Conservation (phyloP, 192 early-diverging fungal species). For the Podila clonocystis region DNA sequence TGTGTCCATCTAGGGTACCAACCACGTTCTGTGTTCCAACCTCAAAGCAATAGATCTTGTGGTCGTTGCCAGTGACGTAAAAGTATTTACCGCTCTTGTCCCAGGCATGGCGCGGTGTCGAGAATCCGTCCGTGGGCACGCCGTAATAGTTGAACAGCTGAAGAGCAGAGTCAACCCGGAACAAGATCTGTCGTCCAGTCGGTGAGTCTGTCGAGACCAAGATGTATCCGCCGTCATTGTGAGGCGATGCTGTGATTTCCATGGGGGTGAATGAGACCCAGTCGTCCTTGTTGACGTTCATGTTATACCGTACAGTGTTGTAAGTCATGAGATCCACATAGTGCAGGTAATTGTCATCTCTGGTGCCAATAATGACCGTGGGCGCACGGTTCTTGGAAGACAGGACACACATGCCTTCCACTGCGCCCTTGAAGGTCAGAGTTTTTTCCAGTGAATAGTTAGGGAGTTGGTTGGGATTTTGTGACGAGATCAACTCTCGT, state of each 20-base stretch:
- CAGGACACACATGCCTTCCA: slow-evolving; percentile 75
- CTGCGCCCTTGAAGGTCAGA: slow-evolving; percentile 62
- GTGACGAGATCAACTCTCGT: not conserved
- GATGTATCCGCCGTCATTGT: slow-evolving; percentile 61
- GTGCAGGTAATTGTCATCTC: slow-evolving; percentile 80
- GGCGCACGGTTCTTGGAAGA: slow-evolving; percentile 20
- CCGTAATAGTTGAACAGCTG: slow-evolving; percentile 75
- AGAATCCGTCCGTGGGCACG: slow-evolving; percentile 67
- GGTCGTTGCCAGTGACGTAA: slow-evolving; percentile 71
- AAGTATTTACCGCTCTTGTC: slow-evolving; percentile 67
- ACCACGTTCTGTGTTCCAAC: slow-evolving; percentile 59
- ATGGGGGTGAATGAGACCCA: slow-evolving; percentile 88
- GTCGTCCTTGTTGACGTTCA: slow-evolving; percentile 83
- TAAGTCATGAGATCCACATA: slow-evolving; percentile 64
- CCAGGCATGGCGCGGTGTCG: slow-evolving; percentile 73
- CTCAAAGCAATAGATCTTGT: slow-evolving; percentile 62
- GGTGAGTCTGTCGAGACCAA: slow-evolving; percentile 74
- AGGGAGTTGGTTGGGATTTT: slow-evolving; percentile 1
- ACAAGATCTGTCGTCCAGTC: slow-evolving; percentile 73
- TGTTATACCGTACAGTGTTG: slow-evolving; percentile 60
- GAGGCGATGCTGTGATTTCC: slow-evolving; percentile 67
- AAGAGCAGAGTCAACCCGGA: slow-evolving; percentile 53
- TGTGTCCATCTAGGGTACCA: slow-evolving; percentile 64
- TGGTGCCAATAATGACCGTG: slow-evolving; percentile 67
- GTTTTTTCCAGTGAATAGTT: slow-evolving; percentile 53